phyloP scores from a whole-genome alignment of 352 stramenopile genomes.

The Synura sp. region DNA sequence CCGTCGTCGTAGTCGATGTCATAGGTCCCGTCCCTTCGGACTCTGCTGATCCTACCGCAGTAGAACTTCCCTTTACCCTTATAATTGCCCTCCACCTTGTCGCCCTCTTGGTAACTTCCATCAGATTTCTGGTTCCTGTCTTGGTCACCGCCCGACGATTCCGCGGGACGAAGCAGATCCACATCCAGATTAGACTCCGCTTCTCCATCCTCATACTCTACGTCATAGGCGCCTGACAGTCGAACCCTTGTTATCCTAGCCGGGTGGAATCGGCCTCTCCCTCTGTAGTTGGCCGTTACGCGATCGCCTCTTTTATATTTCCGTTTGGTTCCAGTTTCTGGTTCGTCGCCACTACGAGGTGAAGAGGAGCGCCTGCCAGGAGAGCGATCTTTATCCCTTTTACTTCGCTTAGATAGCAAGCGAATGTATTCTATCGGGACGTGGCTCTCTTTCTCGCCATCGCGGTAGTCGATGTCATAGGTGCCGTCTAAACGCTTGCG shows the following conservation, averaged over 20 bases:
- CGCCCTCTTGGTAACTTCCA: constrained; percentile 49
- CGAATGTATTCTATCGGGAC: constrained; percentile 49
- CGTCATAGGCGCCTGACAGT: constrained; percentile 42
- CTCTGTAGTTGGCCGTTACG: background rate
- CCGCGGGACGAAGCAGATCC: constrained; percentile 1
- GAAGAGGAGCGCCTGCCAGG: too few relatives aligned
- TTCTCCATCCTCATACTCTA: constrained; percentile 19
- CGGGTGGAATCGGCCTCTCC: background rate
- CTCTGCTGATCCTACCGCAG: too few relatives aligned
- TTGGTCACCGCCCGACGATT: background rate
- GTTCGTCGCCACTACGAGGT: too few relatives aligned
- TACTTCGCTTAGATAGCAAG: background rate
- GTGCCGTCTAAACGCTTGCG: background rate
- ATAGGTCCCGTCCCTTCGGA: background rate
- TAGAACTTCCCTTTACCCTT: constrained; percentile 58
- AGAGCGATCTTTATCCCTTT: too few relatives aligned
- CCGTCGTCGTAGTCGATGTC: constrained; percentile 2
- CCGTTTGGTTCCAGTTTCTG: too few relatives aligned
- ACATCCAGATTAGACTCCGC: background rate
- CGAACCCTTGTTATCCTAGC: constrained; percentile 35
- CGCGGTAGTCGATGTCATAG: constrained; percentile 54
- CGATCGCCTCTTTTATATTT: too few relatives aligned
- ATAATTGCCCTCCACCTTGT: constrained; percentile 55
- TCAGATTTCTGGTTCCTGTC: background rate
- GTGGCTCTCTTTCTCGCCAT: constrained; percentile 55